Evolutionary conservation across 495 filamentous ascomycete species (phyloP), one percentile per base, ranked within the genome.

Genomic region (Jackrogersella minutella): DNA sequence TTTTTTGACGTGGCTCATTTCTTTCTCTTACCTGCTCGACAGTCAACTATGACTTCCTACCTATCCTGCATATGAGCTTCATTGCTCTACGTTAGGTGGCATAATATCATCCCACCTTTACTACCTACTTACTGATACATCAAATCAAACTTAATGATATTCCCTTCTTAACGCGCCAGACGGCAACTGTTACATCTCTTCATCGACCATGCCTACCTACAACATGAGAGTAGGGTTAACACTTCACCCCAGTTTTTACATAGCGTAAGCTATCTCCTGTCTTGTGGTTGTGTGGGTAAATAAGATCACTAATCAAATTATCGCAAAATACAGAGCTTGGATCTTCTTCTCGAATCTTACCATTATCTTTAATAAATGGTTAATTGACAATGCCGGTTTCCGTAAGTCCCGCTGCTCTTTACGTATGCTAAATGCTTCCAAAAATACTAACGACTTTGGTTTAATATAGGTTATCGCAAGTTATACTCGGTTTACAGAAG

Each of bases 331-430:
- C 70, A 95, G 92, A 69, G 80, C 83, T 77, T 97, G 93, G 93
- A 96, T 97, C 56, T 80, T 89, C 58, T 82, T 96, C 70, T 96
- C 91, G 73, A 96, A 93, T 55, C 82, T 85, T 62, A 92, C 93
- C 59, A 97, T 97, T 66, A 76, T 97, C 54, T 97, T 96, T 85
- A 97, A 97, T 85, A 97, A 97, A 80, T 93, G 90, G 83, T 87
- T 97, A 43, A 83, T 97, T 51, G 84, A 89, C 71, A 87, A 83
- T 64, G 81, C 83, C 68, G 84, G 89, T 53, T 97, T 97, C 79
- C 84, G 92, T 95, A 80, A 86, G 92, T 86, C 26, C 24, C 52
- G 14, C 3, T 10, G 1, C n/a, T 40, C n/a, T 40, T 3, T 16
- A 11, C 2, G 17, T 13, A 28, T 14, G 1, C 3, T 3, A 13